Evolutionary conservation across 257 asterid species (phyloP).

Genomic region (Petunia secreta): DNA sequence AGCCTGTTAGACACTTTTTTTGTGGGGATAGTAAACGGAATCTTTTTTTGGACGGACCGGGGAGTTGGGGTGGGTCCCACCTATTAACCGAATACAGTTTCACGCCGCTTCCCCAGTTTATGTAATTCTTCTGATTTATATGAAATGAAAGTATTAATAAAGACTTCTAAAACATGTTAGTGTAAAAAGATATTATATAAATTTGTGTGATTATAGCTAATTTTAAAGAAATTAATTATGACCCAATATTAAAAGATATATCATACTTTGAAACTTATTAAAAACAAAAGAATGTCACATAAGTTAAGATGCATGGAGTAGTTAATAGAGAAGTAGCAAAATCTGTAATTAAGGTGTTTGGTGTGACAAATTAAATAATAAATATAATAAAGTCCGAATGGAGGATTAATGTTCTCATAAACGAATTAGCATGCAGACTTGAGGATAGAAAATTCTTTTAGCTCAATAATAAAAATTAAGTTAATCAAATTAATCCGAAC

Average conservation of each 20-base stretch:
- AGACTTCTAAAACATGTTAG: too few relatives aligned
- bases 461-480: not conserved
- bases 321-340: not conserved
- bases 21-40: constrained; percentile 40
- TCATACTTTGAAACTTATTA: too few relatives aligned
- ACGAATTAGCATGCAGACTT: not conserved
- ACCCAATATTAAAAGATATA: too few relatives aligned
- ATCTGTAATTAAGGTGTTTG: too few relatives aligned
- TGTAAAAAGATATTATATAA: too few relatives aligned
- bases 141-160: too few relatives aligned
- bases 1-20: constrained; percentile 34
- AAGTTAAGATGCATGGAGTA: too few relatives aligned
- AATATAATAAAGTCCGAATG: not conserved
- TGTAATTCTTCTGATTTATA: not conserved
- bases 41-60: constrained; percentile 32
- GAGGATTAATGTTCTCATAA: not conserved
- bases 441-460: not conserved
- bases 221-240: too few relatives aligned
- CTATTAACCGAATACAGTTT: not conserved
- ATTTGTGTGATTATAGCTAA: too few relatives aligned
- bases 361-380: not conserved
- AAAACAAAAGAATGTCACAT: too few relatives aligned
- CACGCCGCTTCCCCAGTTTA: constrained; percentile 24
- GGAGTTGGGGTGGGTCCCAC: constrained; percentile 41
- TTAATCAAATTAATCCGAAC: not conserved